Evolutionary conservation across 352 stramenopile genomes (phyloP), one percentile per base, ranked within the genome.

Genomic region (Sclerospora graminicola): DNA sequence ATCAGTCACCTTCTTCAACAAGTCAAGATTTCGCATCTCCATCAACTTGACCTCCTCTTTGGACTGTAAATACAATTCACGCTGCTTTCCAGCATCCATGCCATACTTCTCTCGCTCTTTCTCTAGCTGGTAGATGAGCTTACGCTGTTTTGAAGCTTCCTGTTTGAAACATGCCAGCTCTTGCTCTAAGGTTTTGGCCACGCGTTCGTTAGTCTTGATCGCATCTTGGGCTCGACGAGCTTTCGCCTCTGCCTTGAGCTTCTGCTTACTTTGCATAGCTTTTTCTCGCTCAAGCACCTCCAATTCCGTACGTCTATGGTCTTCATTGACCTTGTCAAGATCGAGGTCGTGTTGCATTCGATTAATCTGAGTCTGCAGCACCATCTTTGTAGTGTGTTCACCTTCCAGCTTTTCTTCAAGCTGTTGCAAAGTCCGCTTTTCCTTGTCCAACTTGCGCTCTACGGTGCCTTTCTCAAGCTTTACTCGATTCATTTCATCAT

Each of bases 71-170:
- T 89, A 95, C 33, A 93, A 47, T 27, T 85, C 83, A 23, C 78
- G 78, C 48, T 95, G 86, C 49, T 91, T 77, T 1, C 66, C 68
- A n/a, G 77, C 77, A 30, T 91, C 80, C 52, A 87, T 84, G 5
- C 87, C 87, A 53, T 95, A 87, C 55, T 94, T 93, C 54, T 96
- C 89, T 7, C 86, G 80, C 52, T 97, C 89, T 45, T 95, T 93
- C 63, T 97, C 90, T 3, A 97, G 66, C 42, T 94, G 77, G 36
- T 93, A 92, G 16, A 95, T 89, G 15, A 93, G 58, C 54, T 96
- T 95, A 28, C 82, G 69, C 53, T 96, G 81, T 51, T 95, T 95
- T 2, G 70, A 54, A 0, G 82, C 82, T 60, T 96, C 77, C 10
- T 72, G 51, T 58, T 94, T 90, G 55, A 88, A 89, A 13, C 69